A percentile compares a stretch with the other conserved stretches of the same genome.
Evolutionary conservation across 2,329 filamentous ascomycete species (phyloP).

Genomic region (Exophiala calicioides): DNA sequence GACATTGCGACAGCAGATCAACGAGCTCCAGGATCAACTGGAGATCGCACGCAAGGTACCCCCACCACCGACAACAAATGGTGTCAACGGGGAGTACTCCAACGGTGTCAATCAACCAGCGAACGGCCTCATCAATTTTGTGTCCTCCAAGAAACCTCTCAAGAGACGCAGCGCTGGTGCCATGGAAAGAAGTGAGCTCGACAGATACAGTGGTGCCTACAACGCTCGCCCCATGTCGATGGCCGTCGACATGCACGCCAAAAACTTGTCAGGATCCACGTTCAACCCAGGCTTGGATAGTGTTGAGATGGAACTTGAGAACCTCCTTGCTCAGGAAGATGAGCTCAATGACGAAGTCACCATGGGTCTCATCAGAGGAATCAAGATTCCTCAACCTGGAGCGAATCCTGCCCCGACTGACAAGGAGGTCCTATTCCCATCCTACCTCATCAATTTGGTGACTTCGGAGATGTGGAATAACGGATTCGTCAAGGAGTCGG

Average conservation of each 20-base stretch:
- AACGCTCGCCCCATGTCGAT: slow-evolving; percentile 95
- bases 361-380: slow-evolving; percentile 90
- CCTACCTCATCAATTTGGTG: slow-evolving; percentile 97
- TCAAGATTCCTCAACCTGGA: slow-evolving; percentile 90
- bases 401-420: slow-evolving; percentile 88
- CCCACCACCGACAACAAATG: slow-evolving; percentile 59
- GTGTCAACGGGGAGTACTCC: slow-evolving; percentile 56
- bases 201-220: slow-evolving; percentile 89
- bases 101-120: slow-evolving; percentile 63
- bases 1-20: slow-evolving; percentile 81
- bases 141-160: slow-evolving; percentile 96
- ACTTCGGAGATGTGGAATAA: slow-evolving; percentile 99
- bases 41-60: slow-evolving; percentile 78
- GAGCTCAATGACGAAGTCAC: slow-evolving; percentile 96
- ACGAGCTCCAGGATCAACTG: slow-evolving; percentile 87
- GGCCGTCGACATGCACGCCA: slow-evolving; percentile 72
- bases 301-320: slow-evolving; percentile 92
- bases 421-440: slow-evolving; percentile 98
- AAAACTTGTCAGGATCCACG: slow-evolving; percentile 71
- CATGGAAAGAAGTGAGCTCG: slow-evolving; percentile 73
- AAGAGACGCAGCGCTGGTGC: slow-evolving; percentile 80
- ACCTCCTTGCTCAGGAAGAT: slow-evolving; percentile 90
- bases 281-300: slow-evolving; percentile 83
- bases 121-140: slow-evolving; percentile 89
- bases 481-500: slow-evolving; percentile 98